A percentile compares a stretch with the other conserved stretches of the same genome.
phyloP scores from a whole-genome alignment of 75 land plant genomes.

The Cunninghamia lanceolata region DNA sequence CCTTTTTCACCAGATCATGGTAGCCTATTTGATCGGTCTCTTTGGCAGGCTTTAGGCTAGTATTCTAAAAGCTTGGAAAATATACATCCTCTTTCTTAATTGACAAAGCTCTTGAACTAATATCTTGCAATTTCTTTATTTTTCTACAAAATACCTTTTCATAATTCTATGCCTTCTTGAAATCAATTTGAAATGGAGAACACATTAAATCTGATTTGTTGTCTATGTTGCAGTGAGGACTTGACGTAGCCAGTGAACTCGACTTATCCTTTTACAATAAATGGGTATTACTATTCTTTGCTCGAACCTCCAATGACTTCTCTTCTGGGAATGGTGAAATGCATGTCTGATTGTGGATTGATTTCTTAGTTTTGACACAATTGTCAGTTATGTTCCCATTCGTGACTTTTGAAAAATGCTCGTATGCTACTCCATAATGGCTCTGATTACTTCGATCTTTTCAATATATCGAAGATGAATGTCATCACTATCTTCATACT shows the following conservation, averaged over 20 bases:
- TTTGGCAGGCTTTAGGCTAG: no score
- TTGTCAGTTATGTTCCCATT: neutral
- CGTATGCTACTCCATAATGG: no score
- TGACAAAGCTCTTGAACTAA: neutral
- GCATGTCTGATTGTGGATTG: neutral
- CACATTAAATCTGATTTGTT: neutral
- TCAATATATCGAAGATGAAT: no score
- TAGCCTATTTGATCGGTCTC: no score
- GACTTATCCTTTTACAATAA: neutral
- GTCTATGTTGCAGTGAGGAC: neutral
- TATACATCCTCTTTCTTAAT: neutral
- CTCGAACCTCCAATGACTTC: neutral
- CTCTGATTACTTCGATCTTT: no score
- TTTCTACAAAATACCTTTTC: neutral
- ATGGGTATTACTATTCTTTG: neutral
- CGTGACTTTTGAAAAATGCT: neutral
- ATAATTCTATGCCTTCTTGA: neutral
- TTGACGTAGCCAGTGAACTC: neutral
- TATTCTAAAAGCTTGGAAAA: no score
- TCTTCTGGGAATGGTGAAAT: neutral
- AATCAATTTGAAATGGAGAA: neutral
- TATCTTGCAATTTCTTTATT: slow-evolving; percentile 4
- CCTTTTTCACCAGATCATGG: no score
- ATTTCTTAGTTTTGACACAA: neutral
- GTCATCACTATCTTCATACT: no score